phyloP scores from a whole-genome alignment of 106 monocot species.

The Chionographis japonica region DNA sequence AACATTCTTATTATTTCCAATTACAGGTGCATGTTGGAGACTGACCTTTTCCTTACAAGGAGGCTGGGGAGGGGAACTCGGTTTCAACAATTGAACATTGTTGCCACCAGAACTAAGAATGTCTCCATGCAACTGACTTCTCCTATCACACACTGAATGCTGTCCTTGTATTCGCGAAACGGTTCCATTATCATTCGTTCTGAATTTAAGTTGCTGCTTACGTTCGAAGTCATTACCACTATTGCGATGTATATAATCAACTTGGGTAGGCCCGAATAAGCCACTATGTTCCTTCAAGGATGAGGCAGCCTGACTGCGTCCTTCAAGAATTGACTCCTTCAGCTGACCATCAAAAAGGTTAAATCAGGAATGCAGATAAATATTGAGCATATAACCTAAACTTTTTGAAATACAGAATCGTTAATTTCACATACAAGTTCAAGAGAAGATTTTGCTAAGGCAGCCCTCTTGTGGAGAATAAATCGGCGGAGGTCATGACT shows the following conservation, averaged over 20 bases:
- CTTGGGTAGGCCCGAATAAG: neutral
- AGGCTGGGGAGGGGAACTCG: neutral
- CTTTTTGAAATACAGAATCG: neutral
- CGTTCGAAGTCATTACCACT: slow-evolving; percentile 9
- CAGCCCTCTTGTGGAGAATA: slow-evolving; percentile 31
- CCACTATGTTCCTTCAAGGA: slow-evolving; percentile 12
- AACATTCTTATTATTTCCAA: neutral
- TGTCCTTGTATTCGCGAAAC: neutral
- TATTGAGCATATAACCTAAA: neutral
- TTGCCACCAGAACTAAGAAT: neutral
- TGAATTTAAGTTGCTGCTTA: slow-evolving; percentile 10
- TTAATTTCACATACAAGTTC: slow-evolving; percentile 27
- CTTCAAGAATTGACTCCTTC: slow-evolving; percentile 29
- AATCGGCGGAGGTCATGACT: slow-evolving; percentile 21
- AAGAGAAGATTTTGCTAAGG: slow-evolving; percentile 50
- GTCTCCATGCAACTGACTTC: neutral
- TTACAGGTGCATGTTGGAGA: neutral
- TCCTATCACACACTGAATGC: neutral
- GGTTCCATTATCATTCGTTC: neutral
- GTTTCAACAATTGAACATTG: slow-evolving; percentile 2
- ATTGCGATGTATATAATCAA: neutral
- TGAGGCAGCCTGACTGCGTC: neutral
- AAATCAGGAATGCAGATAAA: slow-evolving; percentile 1
- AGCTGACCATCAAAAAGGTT: slow-evolving; percentile 20
- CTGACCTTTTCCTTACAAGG: neutral